Percentiles rank a stretch among this genome's conserved stretches.
These are phyloP conservation scores for Fusarium sp. DNA, from an alignment of 2,329 filamentous ascomycete genomes.

Conservation along the genomic window DNA sequence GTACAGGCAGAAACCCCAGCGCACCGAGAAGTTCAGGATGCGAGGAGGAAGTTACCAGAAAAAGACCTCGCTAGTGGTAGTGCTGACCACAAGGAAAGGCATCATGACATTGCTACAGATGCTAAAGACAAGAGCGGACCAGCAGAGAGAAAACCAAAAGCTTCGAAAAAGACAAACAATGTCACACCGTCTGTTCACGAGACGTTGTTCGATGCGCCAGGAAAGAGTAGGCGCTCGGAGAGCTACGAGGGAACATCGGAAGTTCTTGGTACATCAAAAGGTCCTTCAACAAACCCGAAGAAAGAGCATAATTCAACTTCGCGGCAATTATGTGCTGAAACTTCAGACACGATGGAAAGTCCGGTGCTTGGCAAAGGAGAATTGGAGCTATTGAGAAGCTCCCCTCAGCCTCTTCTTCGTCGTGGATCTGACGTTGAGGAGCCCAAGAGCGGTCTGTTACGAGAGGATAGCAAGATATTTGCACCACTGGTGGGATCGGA, in stretches of 20 bases:
- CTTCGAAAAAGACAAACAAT: not conserved
- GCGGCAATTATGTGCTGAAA: slow-evolving; percentile 36
- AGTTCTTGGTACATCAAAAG: slow-evolving; percentile 16
- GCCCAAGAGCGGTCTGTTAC: slow-evolving; percentile 43
- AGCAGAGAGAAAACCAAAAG: not conserved
- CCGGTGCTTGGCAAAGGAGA: slow-evolving; percentile 49
- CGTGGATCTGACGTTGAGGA: slow-evolving; percentile 46
- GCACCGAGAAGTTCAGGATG: not conserved
- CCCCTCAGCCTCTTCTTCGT: slow-evolving; percentile 43
- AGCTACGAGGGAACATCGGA: not conserved
- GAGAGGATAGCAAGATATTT: slow-evolving; percentile 43
- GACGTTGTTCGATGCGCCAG: not conserved
- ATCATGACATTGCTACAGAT: slow-evolving; percentile 4
- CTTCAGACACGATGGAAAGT: slow-evolving; percentile 48
- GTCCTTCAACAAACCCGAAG: slow-evolving; percentile 33
- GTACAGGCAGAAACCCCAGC: slow-evolving; percentile 43
- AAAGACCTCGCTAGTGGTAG: slow-evolving; percentile 44
- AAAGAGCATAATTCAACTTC: slow-evolving; percentile 37
- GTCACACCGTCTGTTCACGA: not conserved
- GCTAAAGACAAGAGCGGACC: not conserved
- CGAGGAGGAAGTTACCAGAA: not conserved
- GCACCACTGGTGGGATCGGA: slow-evolving; percentile 33
- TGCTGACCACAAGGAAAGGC: slow-evolving; percentile 14
- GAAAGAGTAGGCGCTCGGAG: slow-evolving; percentile 7
- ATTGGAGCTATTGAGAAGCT: slow-evolving; percentile 17